phyloP scores from a whole-genome alignment of 352 stramenopile genomes.

The Nothophytophthora sp. region DNA sequence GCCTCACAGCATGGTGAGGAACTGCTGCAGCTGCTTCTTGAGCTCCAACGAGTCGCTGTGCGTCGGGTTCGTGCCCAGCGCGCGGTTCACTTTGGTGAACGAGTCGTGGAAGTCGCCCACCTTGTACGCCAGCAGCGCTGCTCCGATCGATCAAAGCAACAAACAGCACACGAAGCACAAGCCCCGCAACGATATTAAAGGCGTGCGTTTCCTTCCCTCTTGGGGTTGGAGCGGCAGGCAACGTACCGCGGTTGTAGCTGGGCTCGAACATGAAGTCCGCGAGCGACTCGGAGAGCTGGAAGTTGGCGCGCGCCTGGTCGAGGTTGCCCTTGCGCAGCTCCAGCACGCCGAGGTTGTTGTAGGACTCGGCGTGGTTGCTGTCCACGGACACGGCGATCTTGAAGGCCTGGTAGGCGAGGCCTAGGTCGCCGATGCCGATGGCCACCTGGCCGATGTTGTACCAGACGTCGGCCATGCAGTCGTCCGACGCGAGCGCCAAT shows the following conservation, averaged over 20 bases:
- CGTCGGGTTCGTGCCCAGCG: conserved; percentile 72
- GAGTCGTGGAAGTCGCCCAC: conserved; percentile 91
- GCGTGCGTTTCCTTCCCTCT: too few relatives aligned
- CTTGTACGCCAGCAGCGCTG: conserved; percentile 91
- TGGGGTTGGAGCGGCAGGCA: too few relatives aligned
- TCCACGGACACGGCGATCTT: conserved; percentile 93
- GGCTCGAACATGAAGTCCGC: conserved; percentile 92
- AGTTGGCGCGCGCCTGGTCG: conserved; percentile 84
- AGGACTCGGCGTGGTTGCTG: conserved; percentile 90
- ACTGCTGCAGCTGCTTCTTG: conserved; percentile 85
- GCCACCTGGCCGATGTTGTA: conserved; percentile 95
- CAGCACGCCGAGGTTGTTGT: conserved; percentile 92
- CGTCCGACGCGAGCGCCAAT: conserved; percentile 85
- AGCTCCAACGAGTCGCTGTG: conserved; percentile 91
- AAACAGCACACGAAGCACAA: conserved; percentile 3
- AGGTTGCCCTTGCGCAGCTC: conserved; percentile 90
- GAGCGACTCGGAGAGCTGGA: conserved; percentile 77
- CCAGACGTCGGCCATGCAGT: conserved; percentile 93
- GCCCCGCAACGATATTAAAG: neutral
- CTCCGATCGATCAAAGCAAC: conserved; percentile 1
- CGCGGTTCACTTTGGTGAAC: conserved; percentile 85
- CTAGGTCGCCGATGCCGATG: conserved; percentile 92
- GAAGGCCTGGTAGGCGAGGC: conserved; percentile 93
- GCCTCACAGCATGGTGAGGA: conserved; percentile 73
- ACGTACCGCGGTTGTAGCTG: conserved; percentile 87